A percentile compares a stretch with the other conserved stretches of the same genome.
These are phyloP conservation scores for Gracilariopsis chorda DNA, from an alignment of 23 red algal species.

Conservation along the genomic window DNA sequence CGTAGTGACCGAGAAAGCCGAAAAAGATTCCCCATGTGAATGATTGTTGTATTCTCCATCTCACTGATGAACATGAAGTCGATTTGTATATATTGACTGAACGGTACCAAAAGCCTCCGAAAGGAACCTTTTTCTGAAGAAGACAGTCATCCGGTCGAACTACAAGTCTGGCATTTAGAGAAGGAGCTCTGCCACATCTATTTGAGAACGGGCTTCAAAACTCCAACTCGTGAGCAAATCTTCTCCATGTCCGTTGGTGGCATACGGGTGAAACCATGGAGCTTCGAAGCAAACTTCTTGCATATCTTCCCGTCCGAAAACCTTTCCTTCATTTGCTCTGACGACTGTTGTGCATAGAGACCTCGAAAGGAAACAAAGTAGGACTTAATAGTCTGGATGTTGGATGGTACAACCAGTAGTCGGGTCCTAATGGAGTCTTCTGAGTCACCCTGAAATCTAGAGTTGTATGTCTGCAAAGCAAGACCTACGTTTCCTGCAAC, in stretches of 20 bases:
- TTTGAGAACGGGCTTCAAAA: background rate
- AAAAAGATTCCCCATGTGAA: conserved; percentile 31
- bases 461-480: background rate
- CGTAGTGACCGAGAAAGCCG: too few species aligned
- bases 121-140: background rate
- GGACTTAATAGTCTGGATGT: background rate
- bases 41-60: conserved; percentile 1
- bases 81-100: conserved; percentile 22
- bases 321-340: background rate
- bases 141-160: background rate
- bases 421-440: background rate
- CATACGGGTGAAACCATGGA: conserved; percentile 13
- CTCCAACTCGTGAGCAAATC: background rate
- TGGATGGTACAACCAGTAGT: conserved; percentile 10
- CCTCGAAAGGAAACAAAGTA: background rate
- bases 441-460: background rate
- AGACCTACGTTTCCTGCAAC: background rate
- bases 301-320: background rate
- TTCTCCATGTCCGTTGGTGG: background rate
- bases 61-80: conserved; percentile 23
- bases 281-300: background rate
- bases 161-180: background rate
- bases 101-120: background rate
- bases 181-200: background rate
- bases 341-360: background rate